Conservation (phyloP, 306 rosid genomes). For the Quercus bicolor region DNA sequence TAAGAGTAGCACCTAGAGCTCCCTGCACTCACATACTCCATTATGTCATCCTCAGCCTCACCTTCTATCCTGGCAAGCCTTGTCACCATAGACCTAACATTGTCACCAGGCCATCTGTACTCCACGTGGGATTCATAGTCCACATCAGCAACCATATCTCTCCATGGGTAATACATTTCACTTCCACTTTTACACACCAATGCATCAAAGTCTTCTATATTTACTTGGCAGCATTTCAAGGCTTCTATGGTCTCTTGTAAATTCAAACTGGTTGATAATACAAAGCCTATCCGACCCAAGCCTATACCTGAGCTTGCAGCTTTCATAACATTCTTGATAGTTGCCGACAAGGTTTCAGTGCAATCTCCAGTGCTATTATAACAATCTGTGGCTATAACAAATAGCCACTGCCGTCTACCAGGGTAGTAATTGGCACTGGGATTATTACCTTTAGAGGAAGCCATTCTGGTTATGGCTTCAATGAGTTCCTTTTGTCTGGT, state of each 20-base stretch:
- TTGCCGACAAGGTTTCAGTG: constrained; percentile 33
- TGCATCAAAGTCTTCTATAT: constrained; percentile 64
- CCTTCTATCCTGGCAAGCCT: constrained; percentile 61
- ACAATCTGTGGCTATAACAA: constrained; percentile 63
- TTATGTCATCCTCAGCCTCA: constrained; percentile 44
- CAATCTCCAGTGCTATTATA: constrained; percentile 48
- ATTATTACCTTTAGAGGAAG: constrained; percentile 38
- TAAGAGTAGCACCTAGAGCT: constrained; percentile 68
- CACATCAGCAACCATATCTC: constrained; percentile 53
- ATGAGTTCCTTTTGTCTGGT: constrained; percentile 67
- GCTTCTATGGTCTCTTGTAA: constrained; percentile 58
- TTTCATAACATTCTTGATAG: constrained; percentile 43
- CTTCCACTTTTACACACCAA: constrained; percentile 72
- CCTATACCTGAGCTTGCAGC: constrained; percentile 35
- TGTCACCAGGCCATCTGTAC: constrained; percentile 75
- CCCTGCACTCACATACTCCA: constrained; percentile 39
- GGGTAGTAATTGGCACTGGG: constrained; percentile 46
- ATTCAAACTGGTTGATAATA: constrained; percentile 55
- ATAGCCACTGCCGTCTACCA: constrained; percentile 62
- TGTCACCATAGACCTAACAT: constrained; percentile 52
- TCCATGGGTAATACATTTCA: constrained; percentile 80
- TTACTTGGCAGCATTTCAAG: constrained; percentile 44
- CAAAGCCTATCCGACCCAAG: constrained; percentile 49
- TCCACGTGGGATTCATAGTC: constrained; percentile 70
- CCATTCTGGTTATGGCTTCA: constrained; percentile 55